A percentile compares a stretch with the other conserved stretches of the same genome.
Conservation (phyloP, 257 asterid genomes). For the Misopates orontium region DNA sequence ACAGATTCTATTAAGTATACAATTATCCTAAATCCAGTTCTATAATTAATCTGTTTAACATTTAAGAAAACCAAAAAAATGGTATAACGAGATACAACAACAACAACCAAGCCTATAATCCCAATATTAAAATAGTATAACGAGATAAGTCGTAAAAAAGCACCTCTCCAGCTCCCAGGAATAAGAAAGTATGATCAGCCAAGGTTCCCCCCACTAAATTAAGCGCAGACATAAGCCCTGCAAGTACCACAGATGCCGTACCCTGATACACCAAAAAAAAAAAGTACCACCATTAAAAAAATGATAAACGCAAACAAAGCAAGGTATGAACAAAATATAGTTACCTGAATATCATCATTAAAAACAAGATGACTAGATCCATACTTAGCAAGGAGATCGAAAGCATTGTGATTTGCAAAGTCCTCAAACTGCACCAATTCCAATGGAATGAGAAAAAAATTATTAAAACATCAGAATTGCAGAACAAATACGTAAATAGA, state of each 20-base stretch:
- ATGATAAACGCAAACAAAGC: not conserved
- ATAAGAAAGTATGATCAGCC: slow-evolving; percentile 81
- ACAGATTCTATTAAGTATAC: too few species aligned
- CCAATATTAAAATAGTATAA: too few species aligned
- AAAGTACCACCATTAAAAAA: not conserved
- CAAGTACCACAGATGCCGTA: slow-evolving; percentile 94
- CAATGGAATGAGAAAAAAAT: not conserved
- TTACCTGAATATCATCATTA: slow-evolving; percentile 95
- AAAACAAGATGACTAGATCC: slow-evolving; percentile 86
- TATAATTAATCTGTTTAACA: not conserved
- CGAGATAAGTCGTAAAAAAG: not conserved
- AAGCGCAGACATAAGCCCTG: slow-evolving; percentile 81
- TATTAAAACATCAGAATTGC: slow-evolving; percentile 21
- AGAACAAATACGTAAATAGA: slow-evolving; percentile 5
- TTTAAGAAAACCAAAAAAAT: slow-evolving; percentile 7
- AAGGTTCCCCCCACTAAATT: slow-evolving; percentile 82
- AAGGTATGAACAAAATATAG: not conserved
- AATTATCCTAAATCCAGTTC: not conserved
- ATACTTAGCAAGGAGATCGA: slow-evolving; percentile 90
- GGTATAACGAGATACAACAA: not conserved
- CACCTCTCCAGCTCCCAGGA: slow-evolving; percentile 99
- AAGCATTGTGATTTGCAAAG: slow-evolving; percentile 96
- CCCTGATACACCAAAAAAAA: slow-evolving; percentile 57
- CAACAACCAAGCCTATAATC: too few species aligned
- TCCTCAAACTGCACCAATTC: slow-evolving; percentile 75